Evolutionary conservation across 371 early-diverging fungal genomes (phyloP).

Genomic region (Umbelopsis sp.): DNA sequence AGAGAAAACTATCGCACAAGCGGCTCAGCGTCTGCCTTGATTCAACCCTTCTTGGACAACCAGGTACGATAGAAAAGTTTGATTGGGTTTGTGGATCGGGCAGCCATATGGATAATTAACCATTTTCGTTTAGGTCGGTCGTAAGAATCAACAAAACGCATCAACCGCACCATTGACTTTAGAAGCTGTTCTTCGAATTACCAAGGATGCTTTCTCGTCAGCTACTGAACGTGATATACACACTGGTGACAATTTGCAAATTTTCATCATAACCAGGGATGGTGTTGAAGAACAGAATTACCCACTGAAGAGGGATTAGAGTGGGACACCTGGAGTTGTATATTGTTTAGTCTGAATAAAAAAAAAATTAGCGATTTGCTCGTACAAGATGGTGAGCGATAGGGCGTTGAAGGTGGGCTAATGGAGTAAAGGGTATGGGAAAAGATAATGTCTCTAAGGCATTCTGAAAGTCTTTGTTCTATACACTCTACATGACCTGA

Average conservation of each 20-base stretch:
- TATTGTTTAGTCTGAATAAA: conserved; percentile 1
- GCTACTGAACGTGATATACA: conserved; percentile 99
- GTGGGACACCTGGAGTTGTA: conserved; percentile 11
- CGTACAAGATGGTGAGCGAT: not conserved
- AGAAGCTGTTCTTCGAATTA: conserved; percentile 79
- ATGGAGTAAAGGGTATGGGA: not conserved
- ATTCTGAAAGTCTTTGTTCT: too few relatives aligned
- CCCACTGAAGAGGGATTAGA: conserved; percentile 82
- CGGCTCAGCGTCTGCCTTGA: conserved; percentile 92
- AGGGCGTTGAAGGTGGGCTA: not conserved
- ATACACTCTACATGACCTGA: too few relatives aligned
- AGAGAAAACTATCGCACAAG: conserved; percentile 77
- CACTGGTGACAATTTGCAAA: conserved; percentile 98
- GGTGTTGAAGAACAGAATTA: conserved; percentile 77
- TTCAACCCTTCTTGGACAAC: conserved; percentile 99
- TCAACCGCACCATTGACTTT: conserved; percentile 47
- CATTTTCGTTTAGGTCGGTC: conserved; percentile 40
- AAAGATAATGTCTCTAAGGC: too few relatives aligned
- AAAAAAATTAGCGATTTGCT: not conserved
- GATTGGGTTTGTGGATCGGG: too few relatives aligned
- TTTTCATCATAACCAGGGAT: conserved; percentile 85
- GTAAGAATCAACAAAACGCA: conserved; percentile 65
- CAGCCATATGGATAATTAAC: not conserved
- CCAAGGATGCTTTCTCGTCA: conserved; percentile 96
- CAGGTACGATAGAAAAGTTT: conserved; percentile 64